phyloP scores from a whole-genome alignment of 352 stramenopile genomes.

The Aphanomyces invadans region DNA sequence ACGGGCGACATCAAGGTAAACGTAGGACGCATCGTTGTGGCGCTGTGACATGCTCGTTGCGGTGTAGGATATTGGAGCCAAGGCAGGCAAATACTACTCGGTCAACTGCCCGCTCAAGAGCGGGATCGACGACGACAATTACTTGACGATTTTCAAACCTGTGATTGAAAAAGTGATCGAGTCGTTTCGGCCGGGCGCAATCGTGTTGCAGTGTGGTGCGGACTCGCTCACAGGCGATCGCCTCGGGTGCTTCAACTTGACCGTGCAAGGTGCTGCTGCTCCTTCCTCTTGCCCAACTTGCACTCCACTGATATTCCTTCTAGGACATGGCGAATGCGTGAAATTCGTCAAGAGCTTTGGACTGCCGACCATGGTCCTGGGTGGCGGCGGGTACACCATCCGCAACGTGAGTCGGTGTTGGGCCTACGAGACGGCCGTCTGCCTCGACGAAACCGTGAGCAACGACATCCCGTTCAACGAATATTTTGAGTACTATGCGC shows the following conservation, averaged over 20 bases:
- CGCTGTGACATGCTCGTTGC: neutral
- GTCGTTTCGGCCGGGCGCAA: constrained; percentile 89
- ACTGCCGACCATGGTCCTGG: constrained; percentile 73
- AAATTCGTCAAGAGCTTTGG: constrained; percentile 84
- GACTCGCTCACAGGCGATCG: constrained; percentile 97
- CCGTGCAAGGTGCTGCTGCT: constrained; percentile 90
- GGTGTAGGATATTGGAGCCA: constrained; percentile 63
- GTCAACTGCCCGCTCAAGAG: constrained; percentile 98
- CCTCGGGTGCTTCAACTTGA: constrained; percentile 98
- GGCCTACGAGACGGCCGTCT: constrained; percentile 96
- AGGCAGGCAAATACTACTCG: constrained; percentile 95
- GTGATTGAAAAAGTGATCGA: constrained; percentile 97
- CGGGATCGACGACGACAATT: constrained; percentile 97
- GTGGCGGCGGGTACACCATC: constrained; percentile 79
- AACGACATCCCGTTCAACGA: constrained; percentile 82
- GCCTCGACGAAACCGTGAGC: constrained; percentile 75
- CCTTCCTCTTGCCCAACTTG: too few species aligned
- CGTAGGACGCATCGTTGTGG: too few species aligned
- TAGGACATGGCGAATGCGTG: constrained; percentile 73
- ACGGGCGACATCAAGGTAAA: constrained; percentile 59
- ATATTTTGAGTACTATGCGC: constrained; percentile 81
- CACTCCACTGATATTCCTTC: too few species aligned
- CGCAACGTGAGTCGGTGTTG: constrained; percentile 89
- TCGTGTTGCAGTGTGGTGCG: constrained; percentile 97
- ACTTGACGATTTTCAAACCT: constrained; percentile 78